A percentile compares a stretch with the other conserved stretches of the same genome.
Conservation (phyloP, 352 stramenopile genomes). For the Pythium grandisporangium region DNA sequence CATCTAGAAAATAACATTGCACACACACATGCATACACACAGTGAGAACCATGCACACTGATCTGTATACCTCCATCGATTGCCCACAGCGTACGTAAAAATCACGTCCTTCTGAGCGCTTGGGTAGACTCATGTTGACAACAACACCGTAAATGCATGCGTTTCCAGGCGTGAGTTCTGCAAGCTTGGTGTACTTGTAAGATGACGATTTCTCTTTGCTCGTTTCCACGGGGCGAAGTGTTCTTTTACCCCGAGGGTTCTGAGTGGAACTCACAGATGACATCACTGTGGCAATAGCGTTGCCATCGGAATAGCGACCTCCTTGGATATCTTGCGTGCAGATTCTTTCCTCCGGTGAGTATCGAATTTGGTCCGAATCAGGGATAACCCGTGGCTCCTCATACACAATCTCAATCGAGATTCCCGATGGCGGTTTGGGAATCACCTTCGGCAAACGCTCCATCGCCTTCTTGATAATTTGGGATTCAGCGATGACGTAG, state of each 20-base stretch:
- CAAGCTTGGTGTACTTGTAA: constrained; percentile 54
- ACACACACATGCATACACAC: not conserved
- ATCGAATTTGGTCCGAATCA: constrained; percentile 50
- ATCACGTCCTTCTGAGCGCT: constrained; percentile 45
- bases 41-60: too few relatives aligned
- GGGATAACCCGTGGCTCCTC: constrained; percentile 40
- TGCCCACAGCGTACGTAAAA: constrained; percentile 47
- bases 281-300: not conserved
- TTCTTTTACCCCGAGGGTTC: constrained; percentile 36
- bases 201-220: constrained; percentile 9
- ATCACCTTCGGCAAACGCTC: constrained; percentile 22
- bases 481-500: constrained; percentile 43
- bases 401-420: constrained; percentile 37
- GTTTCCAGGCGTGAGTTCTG: constrained; percentile 42
- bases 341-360: constrained; percentile 32
- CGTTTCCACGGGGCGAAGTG: constrained; percentile 19
- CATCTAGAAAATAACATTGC: constrained; percentile 29
- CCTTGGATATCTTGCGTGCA: constrained; percentile 24
- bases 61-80: too few relatives aligned
- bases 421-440: constrained; percentile 19
- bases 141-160: constrained; percentile 63
- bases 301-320: not conserved
- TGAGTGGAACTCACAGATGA: not conserved
- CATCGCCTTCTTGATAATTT: constrained; percentile 41
- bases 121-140: constrained; percentile 65